Conservation (phyloP, 2,329 filamentous ascomycete genomes). For the Pestalotiopsis sp. region DNA sequence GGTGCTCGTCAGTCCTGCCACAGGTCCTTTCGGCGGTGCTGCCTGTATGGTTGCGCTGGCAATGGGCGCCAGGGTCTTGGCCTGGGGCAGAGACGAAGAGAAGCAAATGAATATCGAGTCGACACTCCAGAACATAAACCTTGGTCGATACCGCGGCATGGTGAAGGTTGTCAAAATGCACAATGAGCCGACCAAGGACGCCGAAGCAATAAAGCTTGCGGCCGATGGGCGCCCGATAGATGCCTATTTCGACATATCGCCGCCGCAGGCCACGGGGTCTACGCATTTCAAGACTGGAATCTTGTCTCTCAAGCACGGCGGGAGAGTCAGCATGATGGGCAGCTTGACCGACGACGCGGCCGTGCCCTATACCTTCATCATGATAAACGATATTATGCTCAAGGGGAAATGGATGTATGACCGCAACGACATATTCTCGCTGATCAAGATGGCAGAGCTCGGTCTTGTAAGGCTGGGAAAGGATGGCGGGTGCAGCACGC, state of each 20-base stretch:
- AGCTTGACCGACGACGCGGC: slow-evolving; percentile 26
- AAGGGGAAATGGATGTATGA: slow-evolving; percentile 47
- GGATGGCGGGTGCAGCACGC: slow-evolving; percentile 26
- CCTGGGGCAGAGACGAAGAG: slow-evolving; percentile 45
- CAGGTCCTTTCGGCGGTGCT: slow-evolving; percentile 46
- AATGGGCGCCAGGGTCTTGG: slow-evolving; percentile 52
- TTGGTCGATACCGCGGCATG: not conserved
- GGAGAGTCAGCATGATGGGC: slow-evolving; percentile 33
- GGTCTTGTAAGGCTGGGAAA: slow-evolving; percentile 31
- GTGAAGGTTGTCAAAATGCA: slow-evolving; percentile 36
- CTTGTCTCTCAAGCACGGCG: slow-evolving; percentile 32
- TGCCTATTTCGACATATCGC: slow-evolving; percentile 48
- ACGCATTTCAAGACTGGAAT: slow-evolving; percentile 41
- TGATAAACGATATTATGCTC: slow-evolving; percentile 37
- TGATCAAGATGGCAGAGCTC: slow-evolving; percentile 42
- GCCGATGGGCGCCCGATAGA: slow-evolving; percentile 33
- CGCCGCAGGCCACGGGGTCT: slow-evolving; percentile 35
- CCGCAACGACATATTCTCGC: slow-evolving; percentile 33
- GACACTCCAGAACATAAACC: slow-evolving; percentile 32
- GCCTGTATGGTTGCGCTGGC: slow-evolving; percentile 46
- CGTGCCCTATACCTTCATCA: slow-evolving; percentile 32
- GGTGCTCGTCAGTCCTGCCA: slow-evolving; percentile 49
- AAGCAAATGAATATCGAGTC: slow-evolving; percentile 23
- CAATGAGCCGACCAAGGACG: slow-evolving; percentile 33
- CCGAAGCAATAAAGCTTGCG: slow-evolving; percentile 28